phyloP scores from a whole-genome alignment of 2,329 filamentous ascomycete genomes.

The Phialocephala subalpina region DNA sequence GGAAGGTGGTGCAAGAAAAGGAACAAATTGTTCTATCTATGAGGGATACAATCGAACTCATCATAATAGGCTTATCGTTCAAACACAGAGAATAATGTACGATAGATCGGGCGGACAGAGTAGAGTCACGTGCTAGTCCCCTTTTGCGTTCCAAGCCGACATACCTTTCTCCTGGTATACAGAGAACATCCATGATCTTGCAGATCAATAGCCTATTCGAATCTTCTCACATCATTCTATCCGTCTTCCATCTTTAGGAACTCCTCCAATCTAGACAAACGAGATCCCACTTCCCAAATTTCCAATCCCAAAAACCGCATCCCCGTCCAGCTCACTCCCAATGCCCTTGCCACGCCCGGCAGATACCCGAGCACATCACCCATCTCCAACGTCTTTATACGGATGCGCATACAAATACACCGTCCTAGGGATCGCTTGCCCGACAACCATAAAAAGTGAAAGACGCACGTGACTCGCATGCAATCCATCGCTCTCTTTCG shows the following conservation, averaged over 20 bases:
- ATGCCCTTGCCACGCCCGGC: no score
- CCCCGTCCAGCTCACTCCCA: not conserved
- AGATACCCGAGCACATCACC: not conserved
- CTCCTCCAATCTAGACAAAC: not conserved
- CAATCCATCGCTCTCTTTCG: not conserved
- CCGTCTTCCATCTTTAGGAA: not conserved
- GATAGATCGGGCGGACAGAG: no score
- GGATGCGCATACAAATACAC: not conserved
- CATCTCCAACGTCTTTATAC: not conserved
- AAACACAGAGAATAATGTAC: no score
- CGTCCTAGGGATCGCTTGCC: not conserved
- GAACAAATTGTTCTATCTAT: no score
- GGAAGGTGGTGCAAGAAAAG: not conserved
- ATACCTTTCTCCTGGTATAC: no score
- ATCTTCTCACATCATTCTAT: no score
- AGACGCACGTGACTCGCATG: not conserved
- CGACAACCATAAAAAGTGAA: not conserved
- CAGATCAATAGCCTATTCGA: no score
- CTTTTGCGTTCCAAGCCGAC: no score
- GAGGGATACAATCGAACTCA: no score
- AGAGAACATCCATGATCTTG: no score
- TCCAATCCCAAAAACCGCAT: not conserved
- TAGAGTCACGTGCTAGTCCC: no score
- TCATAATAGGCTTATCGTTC: no score
- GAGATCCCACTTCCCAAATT: not conserved